Evolutionary conservation across 352 stramenopile species (phyloP), one percentile per base, ranked within the genome.

Genomic region (Phytophthora litchii): DNA sequence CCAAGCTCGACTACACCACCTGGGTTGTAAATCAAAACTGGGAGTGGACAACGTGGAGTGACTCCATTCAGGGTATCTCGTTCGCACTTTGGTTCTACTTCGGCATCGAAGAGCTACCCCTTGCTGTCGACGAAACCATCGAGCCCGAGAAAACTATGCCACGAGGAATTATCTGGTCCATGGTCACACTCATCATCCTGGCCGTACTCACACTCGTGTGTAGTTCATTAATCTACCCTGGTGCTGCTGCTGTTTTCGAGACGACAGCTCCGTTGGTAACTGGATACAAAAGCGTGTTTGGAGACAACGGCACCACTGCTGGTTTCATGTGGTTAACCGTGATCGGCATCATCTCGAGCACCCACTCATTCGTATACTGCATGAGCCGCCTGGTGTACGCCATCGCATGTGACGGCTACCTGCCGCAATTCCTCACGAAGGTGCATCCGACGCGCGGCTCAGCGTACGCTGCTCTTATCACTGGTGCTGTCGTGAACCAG

Each of bases 81-180:
- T 89, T 89, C 51, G 56, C 67, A 6, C 55, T 91, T 23, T 91
- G 81, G 78, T 91, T 89, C 53, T 91, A 88, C 76, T 67, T 89
- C 8, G 81, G 79, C 35, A 91, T 89, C 29, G 82, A 91, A 60
- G 79, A 91, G 45, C 65, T 91, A 0, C 82, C 82, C 0, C 82
- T 91, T 32, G 79, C 82, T 2, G 67, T 87, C 2, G 82, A 91
- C 40, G 82, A 91, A 49, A 88, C 82, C 3, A 86, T 91, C 44
- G 68, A 91, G 17, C 82, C 82, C 0, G 72, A 75, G 43, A 79
- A 82, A 52, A 91, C 88, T 63, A 89, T 91, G 60, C 77, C 82
- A 3, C 67, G 69, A 7, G 81, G 78, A 1, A 67, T 91, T 16
- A 60, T 82, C 20, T 74, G 72, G 44, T 87, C 78, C 17, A 88